Evolutionary conservation across 225 moss, liverwort and hornwort genomes (phyloP).

Genomic region (Thuidium tamariscinum): DNA sequence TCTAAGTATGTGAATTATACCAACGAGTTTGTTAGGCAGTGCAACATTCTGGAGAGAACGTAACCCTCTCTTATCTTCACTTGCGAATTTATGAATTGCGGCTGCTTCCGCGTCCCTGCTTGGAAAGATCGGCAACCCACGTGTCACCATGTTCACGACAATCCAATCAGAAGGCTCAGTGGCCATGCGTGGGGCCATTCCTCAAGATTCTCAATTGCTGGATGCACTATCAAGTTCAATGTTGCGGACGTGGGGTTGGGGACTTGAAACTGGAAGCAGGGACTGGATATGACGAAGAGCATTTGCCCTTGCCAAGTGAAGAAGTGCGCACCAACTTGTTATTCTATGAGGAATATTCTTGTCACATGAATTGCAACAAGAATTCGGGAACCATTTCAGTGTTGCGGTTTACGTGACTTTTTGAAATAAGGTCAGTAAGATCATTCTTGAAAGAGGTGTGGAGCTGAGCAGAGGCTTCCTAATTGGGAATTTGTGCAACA

Average conservation of each 20-base stretch:
- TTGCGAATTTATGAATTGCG: not conserved
- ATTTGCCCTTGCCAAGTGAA: not conserved
- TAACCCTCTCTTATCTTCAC: not conserved
- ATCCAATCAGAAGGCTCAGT: not conserved
- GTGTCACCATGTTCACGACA: not conserved
- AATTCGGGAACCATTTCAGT: not conserved
- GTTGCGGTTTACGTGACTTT: constrained; percentile 22
- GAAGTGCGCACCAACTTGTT: not conserved
- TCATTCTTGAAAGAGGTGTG: constrained; percentile 26
- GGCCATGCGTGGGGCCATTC: not conserved
- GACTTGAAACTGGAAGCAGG: not conserved
- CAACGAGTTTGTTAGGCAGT: constrained; percentile 89
- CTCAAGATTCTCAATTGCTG: not conserved
- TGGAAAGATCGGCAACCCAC: not conserved
- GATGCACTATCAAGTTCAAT: not conserved
- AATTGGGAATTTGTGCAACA: constrained; percentile 38
- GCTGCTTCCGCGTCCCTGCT: not conserved
- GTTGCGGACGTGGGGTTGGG: not conserved
- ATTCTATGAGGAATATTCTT: constrained; percentile 14
- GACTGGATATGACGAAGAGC: not conserved
- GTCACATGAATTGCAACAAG: constrained; percentile 25
- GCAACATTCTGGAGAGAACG: constrained; percentile 81
- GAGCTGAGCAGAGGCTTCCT: constrained; percentile 30
- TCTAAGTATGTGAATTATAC: constrained; percentile 89
- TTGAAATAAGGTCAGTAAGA: constrained; percentile 41